These are phyloP conservation scores for Ceratocystis alfenasii DNA, from an alignment of 2,329 filamentous ascomycete species.

Conservation along the genomic window DNA sequence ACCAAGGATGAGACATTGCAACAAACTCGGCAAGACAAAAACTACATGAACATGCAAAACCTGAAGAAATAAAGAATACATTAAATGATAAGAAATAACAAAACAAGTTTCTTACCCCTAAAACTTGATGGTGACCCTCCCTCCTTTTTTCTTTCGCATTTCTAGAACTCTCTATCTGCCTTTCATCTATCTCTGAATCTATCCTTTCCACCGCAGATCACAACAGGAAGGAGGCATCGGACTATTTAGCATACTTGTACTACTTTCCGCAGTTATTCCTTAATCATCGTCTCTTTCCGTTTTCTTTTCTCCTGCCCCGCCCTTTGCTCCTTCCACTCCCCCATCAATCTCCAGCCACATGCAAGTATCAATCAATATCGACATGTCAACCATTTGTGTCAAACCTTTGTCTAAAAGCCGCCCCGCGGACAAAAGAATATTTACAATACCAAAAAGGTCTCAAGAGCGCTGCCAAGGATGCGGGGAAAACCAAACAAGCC, in stretches of 20 bases:
- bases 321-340: background rate
- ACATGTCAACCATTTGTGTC: background rate
- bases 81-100: too few species aligned
- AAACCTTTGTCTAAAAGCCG: background rate
- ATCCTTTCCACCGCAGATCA: background rate
- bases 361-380: background rate
- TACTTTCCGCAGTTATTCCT: background rate
- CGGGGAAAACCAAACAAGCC: conserved; percentile 1
- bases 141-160: background rate
- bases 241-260: background rate
- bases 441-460: background rate
- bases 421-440: background rate
- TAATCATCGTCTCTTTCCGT: background rate
- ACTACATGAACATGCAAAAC: background rate
- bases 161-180: background rate
- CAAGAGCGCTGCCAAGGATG: background rate
- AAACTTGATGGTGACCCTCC: background rate
- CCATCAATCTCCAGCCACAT: background rate
- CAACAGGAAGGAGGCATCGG: background rate
- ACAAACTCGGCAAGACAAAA: background rate
- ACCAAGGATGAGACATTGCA: background rate
- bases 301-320: background rate
- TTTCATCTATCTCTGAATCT: background rate
- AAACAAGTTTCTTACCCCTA: background rate
- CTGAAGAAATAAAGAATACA: too few species aligned